phyloP scores from a whole-genome alignment of 1,284 basidiomycete species.

The Trametes sp. region DNA sequence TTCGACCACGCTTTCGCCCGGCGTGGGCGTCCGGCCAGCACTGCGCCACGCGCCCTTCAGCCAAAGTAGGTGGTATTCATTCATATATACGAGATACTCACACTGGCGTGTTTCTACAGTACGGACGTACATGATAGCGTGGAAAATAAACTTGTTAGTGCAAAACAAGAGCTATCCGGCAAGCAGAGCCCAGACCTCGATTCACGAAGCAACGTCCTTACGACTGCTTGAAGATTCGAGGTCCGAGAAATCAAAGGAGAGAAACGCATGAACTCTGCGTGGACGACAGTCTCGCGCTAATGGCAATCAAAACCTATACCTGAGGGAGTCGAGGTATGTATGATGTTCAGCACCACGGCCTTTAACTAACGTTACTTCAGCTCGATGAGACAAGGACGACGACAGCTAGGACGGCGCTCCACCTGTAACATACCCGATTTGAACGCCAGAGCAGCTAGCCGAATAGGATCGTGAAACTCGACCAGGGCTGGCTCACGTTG shows the following conservation, averaged over 20 bases:
- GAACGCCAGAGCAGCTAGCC: no score
- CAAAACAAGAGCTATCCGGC: no score
- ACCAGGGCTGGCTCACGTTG: no score
- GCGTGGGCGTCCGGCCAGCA: conserved; percentile 4
- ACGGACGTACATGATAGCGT: conserved; percentile 56
- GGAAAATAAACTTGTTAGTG: conserved; percentile 52
- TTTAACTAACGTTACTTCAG: no score
- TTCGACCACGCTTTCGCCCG: conserved; percentile 51
- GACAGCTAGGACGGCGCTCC: conserved; percentile 44
- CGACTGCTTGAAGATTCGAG: no score
- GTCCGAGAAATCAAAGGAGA: conserved; percentile 40
- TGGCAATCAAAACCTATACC: conserved; percentile 55
- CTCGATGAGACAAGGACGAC: conserved; percentile 41
- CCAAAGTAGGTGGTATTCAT: not conserved
- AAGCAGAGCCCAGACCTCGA: no score
- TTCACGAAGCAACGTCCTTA: no score
- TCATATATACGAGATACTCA: not conserved
- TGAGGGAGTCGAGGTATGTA: conserved; percentile 53
- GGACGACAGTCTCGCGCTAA: conserved; percentile 58
- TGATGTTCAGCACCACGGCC: conserved; percentile 10
- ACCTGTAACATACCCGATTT: no score
- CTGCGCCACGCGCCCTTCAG: not conserved
- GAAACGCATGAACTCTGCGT: conserved; percentile 54
- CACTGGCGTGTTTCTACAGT: conserved; percentile 37
- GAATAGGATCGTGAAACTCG: no score